phyloP scores from a whole-genome alignment of 495 filamentous ascomycete species.

The Hyaloscypha finlandica region DNA sequence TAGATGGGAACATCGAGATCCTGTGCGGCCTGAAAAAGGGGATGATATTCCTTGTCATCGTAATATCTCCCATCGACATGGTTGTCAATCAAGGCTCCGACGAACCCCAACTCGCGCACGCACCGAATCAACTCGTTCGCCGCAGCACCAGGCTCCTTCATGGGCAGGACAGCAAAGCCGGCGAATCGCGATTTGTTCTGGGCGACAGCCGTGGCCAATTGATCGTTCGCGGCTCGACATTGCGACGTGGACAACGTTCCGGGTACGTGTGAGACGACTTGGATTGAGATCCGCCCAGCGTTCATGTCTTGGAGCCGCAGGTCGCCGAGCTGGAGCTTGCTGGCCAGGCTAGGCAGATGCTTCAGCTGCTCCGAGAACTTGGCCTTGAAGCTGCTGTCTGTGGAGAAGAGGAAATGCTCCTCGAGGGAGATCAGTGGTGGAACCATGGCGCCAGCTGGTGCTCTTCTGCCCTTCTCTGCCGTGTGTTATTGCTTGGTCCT shows the following conservation, averaged over 20 bases:
- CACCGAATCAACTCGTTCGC: conserved; percentile 54
- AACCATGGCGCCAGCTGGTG: background rate
- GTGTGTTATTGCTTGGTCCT: background rate
- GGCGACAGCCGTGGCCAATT: conserved; percentile 49
- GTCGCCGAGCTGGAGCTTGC: conserved; percentile 34
- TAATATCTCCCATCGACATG: conserved; percentile 45
- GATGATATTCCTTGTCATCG: conserved; percentile 42
- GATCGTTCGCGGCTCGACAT: conserved; percentile 52
- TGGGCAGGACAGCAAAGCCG: conserved; percentile 56
- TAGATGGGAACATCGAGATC: conserved; percentile 59
- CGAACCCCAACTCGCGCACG: conserved; percentile 47
- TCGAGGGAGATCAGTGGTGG: conserved; percentile 56
- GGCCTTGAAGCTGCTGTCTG: conserved; percentile 26
- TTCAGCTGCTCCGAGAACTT: conserved; percentile 35
- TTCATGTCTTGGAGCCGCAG: conserved; percentile 55
- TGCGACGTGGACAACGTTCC: conserved; percentile 33
- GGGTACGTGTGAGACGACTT: conserved; percentile 58
- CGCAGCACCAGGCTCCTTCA: conserved; percentile 44
- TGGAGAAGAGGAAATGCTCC: conserved; percentile 57
- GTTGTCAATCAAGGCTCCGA: conserved; percentile 60
- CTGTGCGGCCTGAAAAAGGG: conserved; percentile 51
- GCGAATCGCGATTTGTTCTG: conserved; percentile 51
- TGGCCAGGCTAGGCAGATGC: conserved; percentile 28
- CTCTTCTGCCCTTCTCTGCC: background rate
- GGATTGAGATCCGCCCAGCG: conserved; percentile 48